phyloP scores from a whole-genome alignment of 768 basidiomycete genomes.

The Clavaria fumosa region DNA sequence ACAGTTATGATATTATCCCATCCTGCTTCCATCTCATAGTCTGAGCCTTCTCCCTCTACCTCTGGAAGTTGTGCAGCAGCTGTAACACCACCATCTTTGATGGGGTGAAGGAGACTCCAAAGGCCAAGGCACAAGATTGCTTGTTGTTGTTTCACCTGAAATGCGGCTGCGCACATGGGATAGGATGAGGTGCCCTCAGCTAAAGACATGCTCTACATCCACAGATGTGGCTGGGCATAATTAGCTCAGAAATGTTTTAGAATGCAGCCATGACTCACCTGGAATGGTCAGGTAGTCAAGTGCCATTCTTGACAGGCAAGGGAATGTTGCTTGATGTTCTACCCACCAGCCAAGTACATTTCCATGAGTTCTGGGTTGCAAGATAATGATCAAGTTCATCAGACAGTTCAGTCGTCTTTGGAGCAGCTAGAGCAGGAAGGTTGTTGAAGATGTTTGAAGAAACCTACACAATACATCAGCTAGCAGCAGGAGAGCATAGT shows the following conservation, averaged over 20 bases:
- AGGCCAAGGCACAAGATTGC: slow-evolving; percentile 19
- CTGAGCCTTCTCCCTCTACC: slow-evolving; percentile 8
- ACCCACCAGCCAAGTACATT: slow-evolving; percentile 8
- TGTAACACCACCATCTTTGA: slow-evolving; percentile 16
- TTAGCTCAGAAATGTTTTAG: background rate
- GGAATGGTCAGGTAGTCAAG: slow-evolving; percentile 15
- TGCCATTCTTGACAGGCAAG: slow-evolving; percentile 15
- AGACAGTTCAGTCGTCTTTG: slow-evolving; percentile 2
- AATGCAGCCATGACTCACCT: slow-evolving; percentile 8
- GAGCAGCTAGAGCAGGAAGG: slow-evolving; percentile 4
- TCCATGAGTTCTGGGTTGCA: slow-evolving; percentile 3
- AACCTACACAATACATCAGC: background rate
- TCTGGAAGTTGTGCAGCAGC: slow-evolving; percentile 8
- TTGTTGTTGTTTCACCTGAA: slow-evolving; percentile 12
- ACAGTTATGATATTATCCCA: slow-evolving; percentile 11
- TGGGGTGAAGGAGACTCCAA: slow-evolving; percentile 17
- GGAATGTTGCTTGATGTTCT: slow-evolving; percentile 7
- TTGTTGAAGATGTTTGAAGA: slow-evolving; percentile 9
- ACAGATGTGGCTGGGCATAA: slow-evolving; percentile 18
- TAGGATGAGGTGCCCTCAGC: slow-evolving; percentile 14
- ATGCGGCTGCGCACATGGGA: slow-evolving; percentile 15
- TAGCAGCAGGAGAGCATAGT: background rate
- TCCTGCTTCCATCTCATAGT: slow-evolving; percentile 6
- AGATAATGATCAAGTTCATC: slow-evolving; percentile 10
- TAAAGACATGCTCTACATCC: slow-evolving; percentile 18